Evolutionary conservation across 2,329 filamentous ascomycete genomes (phyloP).

Genomic region (Aspergillus terreus): DNA sequence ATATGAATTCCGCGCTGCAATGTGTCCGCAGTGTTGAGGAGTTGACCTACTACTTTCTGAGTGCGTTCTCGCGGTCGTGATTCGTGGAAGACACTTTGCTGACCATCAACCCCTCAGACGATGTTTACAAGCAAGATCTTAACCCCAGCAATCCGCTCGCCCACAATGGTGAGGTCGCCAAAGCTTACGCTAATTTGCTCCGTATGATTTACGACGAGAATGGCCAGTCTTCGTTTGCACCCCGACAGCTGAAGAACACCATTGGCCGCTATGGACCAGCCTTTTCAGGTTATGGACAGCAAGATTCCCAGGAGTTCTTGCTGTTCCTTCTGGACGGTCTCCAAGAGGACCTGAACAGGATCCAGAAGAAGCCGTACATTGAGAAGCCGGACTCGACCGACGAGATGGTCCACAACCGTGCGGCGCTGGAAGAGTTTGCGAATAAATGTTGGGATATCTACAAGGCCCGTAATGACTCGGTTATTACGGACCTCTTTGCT

Average conservation of each 20-base stretch:
- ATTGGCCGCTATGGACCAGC: constrained; percentile 77
- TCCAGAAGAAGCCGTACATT: constrained; percentile 94
- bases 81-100: background rate
- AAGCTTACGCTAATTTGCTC: constrained; percentile 72
- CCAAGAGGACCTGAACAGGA: constrained; percentile 90
- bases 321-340: constrained; percentile 91
- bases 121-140: constrained; percentile 72
- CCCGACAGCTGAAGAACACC: constrained; percentile 74
- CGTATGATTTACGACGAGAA: constrained; percentile 72
- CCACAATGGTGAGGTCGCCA: constrained; percentile 82
- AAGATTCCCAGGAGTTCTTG: constrained; percentile 95
- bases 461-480: constrained; percentile 85
- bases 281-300: constrained; percentile 92
- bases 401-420: constrained; percentile 81
- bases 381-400: constrained; percentile 98
- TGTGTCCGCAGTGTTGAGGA: constrained; percentile 93
- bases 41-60: constrained; percentile 84
- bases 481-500: constrained; percentile 92
- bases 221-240: constrained; percentile 65
- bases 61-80: constrained; percentile 20
- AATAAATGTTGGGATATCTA: constrained; percentile 89
- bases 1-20: constrained; percentile 97
- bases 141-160: constrained; percentile 83
- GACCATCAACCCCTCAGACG: constrained; percentile 35
- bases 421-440: constrained; percentile 78